phyloP scores from a whole-genome alignment of 164 flowering plant species.

The Annona cherimola region DNA sequence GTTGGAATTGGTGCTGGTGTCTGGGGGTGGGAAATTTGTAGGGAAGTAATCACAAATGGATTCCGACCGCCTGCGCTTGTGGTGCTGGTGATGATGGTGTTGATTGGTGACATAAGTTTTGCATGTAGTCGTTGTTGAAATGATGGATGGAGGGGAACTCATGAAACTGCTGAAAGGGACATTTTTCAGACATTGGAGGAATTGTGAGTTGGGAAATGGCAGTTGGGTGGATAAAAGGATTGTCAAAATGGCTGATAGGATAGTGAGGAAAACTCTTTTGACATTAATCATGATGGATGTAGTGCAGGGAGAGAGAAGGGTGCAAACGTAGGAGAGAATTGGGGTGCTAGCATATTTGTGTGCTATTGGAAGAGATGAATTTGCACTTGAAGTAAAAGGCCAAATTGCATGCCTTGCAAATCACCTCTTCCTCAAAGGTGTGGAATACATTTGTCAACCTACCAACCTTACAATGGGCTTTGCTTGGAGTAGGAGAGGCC shows the following conservation, averaged over 20 bases:
- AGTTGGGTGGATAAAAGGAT: conserved; percentile 26
- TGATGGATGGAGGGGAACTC: conserved; percentile 18
- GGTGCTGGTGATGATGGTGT: conserved; percentile 22
- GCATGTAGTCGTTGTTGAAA: conserved; percentile 2
- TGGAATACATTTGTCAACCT: conserved; percentile 4
- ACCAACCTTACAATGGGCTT: conserved; percentile 13
- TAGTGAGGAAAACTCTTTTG: conserved; percentile 23
- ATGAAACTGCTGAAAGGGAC: conserved; percentile 8
- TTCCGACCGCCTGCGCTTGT: conserved; percentile 4
- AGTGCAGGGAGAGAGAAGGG: not conserved
- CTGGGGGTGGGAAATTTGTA: conserved; percentile 48
- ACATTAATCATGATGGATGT: conserved; percentile 19
- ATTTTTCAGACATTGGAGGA: conserved; percentile 15
- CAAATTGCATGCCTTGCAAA: conserved; percentile 72
- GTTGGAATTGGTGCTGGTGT: conserved; percentile 50
- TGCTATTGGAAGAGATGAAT: not conserved
- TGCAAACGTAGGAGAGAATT: not conserved
- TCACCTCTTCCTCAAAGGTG: conserved; percentile 35
- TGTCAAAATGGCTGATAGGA: conserved; percentile 36
- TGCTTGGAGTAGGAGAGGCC: conserved; percentile 12
- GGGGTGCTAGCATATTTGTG: not conserved
- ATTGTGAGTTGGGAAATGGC: conserved; percentile 13
- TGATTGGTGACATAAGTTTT: conserved; percentile 10
- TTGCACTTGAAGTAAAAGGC: conserved; percentile 68
- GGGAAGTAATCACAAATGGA: conserved; percentile 68